Evolutionary conservation across 2,329 filamentous ascomycete species (phyloP).

Genomic region (Emydomyces testavorans): DNA sequence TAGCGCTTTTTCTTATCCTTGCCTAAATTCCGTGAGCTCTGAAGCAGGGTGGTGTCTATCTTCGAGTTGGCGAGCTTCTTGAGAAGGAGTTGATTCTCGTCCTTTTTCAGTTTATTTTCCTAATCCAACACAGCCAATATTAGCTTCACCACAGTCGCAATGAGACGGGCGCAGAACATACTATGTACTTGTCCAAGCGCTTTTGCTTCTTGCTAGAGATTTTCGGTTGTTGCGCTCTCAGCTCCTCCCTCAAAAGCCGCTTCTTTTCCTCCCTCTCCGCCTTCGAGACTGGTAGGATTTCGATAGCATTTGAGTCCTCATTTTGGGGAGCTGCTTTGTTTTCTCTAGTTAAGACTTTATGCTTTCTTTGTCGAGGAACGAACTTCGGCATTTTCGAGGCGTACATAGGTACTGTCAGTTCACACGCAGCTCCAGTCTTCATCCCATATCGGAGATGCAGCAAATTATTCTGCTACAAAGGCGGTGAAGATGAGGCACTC

Average conservation of each 20-base stretch:
- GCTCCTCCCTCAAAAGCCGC: slow-evolving; percentile 42
- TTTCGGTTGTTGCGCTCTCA: slow-evolving; percentile 44
- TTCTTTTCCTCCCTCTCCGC: slow-evolving; percentile 44
- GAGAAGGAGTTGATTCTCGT: slow-evolving; percentile 75
- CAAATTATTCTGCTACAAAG: slow-evolving; percentile 16
- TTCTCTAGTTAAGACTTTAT: slow-evolving; percentile 36
- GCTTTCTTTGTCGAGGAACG: slow-evolving; percentile 48
- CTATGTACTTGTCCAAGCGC: slow-evolving; percentile 57
- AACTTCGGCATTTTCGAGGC: slow-evolving; percentile 35
- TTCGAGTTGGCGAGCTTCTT: slow-evolving; percentile 69
- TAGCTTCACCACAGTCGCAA: not conserved
- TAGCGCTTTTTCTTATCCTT: slow-evolving; percentile 53
- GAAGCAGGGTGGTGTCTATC: slow-evolving; percentile 69
- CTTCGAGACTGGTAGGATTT: slow-evolving; percentile 38
- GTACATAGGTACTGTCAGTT: not conserved
- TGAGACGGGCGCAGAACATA: slow-evolving; percentile 24
- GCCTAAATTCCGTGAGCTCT: slow-evolving; percentile 67
- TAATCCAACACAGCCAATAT: slow-evolving; percentile 20
- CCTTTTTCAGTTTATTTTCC: slow-evolving; percentile 87
- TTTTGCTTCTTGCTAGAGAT: slow-evolving; percentile 56
- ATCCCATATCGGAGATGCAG: not conserved
- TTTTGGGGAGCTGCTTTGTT: slow-evolving; percentile 14
- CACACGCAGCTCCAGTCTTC: not conserved
- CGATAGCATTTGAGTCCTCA: slow-evolving; percentile 39
- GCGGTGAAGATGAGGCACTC: slow-evolving; percentile 14